phyloP scores from a whole-genome alignment of 1,139 yeast species.

The Yamadazyma atlantica region DNA sequence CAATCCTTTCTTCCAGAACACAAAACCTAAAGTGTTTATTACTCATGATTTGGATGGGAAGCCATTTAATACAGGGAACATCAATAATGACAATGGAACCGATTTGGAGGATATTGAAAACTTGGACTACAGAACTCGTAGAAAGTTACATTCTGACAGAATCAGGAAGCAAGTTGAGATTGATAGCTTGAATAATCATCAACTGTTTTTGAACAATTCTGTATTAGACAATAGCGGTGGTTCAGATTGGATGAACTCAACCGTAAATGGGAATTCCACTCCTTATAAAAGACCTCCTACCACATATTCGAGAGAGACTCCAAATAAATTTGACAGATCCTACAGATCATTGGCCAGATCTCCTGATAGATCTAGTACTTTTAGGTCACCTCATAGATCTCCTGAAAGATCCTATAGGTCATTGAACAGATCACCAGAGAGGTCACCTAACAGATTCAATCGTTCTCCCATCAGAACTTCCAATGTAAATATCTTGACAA shows the following conservation, averaged over 20 bases:
- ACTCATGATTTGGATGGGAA: constrained; percentile 50
- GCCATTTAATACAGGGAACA: constrained; percentile 14
- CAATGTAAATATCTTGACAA: constrained; percentile 3
- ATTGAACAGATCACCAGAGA: constrained; percentile 4
- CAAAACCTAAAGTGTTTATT: constrained; percentile 41
- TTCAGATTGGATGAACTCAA: constrained; percentile 10
- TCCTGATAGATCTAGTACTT: constrained; percentile 7
- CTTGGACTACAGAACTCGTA: constrained; percentile 4
- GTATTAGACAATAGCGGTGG: constrained; percentile 6
- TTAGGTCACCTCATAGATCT: constrained; percentile 9
- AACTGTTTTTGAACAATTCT: constrained; percentile 8
- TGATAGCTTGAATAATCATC: constrained; percentile 12
- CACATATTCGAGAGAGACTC: constrained; percentile 1
- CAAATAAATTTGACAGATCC: constrained; percentile 3
- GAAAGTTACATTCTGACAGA: constrained; percentile 14
- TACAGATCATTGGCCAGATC: constrained; percentile 8
- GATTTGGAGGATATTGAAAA: background rate
- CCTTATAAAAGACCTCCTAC: constrained; percentile 7
- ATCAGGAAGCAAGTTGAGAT: constrained; percentile 16
- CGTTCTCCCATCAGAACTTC: constrained; percentile 6
- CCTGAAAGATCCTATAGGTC: constrained; percentile 6
- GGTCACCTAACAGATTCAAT: constrained; percentile 1
- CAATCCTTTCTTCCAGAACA: constrained; percentile 21
- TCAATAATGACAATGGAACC: constrained; percentile 6
- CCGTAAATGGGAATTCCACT: constrained; percentile 9